Conservation (phyloP, 2,329 filamentous ascomycete species). For the Didymella lethalis region DNA sequence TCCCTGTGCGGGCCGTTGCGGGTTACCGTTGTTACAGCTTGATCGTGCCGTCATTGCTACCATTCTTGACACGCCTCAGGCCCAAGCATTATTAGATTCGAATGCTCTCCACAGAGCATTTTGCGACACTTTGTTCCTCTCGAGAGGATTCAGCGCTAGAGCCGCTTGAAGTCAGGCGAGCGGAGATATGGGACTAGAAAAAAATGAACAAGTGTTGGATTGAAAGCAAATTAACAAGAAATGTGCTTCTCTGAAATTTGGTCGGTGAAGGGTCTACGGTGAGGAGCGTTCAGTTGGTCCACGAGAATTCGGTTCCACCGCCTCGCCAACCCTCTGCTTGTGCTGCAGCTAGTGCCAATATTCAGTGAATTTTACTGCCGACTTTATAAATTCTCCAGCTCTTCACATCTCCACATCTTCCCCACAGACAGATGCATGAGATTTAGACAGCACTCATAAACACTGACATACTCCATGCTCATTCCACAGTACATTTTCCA, state of each 20-base stretch:
- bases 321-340: neutral
- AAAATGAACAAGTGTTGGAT: neutral
- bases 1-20: slow-evolving; percentile 7
- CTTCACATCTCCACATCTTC: neutral
- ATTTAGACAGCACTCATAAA: neutral
- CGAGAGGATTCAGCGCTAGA: too few relatives aligned
- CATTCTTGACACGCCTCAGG: neutral
- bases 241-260: neutral
- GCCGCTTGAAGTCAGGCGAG: neutral
- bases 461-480: neutral
- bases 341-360: neutral
- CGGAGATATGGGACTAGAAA: neutral
- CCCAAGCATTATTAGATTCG: neutral
- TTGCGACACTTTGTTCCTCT: neutral
- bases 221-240: neutral
- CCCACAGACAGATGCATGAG: neutral
- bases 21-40: neutral
- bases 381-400: neutral
- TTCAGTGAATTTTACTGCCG: neutral
- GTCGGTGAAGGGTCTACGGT: neutral
- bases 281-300: neutral
- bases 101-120: neutral
- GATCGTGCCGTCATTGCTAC: slow-evolving; percentile 11
- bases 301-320: neutral
- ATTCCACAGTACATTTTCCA: neutral